phyloP scores from a whole-genome alignment of 2,329 filamentous ascomycete species.

The Teratosphaeria gauchensis region DNA sequence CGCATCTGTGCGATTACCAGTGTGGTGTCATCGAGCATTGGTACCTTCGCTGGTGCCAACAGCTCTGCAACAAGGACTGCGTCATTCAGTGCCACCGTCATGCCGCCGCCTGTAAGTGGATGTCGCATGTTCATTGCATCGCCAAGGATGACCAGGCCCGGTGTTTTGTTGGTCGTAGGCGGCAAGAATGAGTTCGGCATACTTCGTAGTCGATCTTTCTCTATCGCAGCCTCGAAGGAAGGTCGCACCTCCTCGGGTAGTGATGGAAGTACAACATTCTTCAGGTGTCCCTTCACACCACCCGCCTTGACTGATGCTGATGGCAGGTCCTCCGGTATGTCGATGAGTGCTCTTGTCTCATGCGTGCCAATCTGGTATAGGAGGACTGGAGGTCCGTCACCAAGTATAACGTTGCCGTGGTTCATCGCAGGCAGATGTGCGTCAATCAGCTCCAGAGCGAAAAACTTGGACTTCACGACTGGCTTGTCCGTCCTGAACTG shows the following conservation, averaged over 20 bases:
- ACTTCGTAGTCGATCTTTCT: slow-evolving; percentile 64
- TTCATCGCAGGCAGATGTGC: slow-evolving; percentile 63
- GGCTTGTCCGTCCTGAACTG: slow-evolving; percentile 59
- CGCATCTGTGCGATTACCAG: slow-evolving; percentile 60
- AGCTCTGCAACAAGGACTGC: slow-evolving; percentile 67
- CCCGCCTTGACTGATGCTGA: slow-evolving; percentile 64
- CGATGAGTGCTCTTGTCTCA: slow-evolving; percentile 83
- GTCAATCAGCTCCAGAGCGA: slow-evolving; percentile 84
- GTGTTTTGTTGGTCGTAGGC: slow-evolving; percentile 59
- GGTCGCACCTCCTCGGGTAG: slow-evolving; percentile 65
- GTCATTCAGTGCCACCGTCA: slow-evolving; percentile 96
- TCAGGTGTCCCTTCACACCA: slow-evolving; percentile 76
- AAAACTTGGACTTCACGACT: slow-evolving; percentile 76
- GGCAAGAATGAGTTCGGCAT: slow-evolving; percentile 98
- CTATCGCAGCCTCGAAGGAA: slow-evolving; percentile 65
- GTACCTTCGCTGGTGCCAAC: slow-evolving; percentile 59
- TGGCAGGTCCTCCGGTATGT: slow-evolving; percentile 70
- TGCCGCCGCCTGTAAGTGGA: slow-evolving; percentile 89
- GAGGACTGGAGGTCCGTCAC: slow-evolving; percentile 66
- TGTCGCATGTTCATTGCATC: slow-evolving; percentile 99
- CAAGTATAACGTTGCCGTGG: slow-evolving; percentile 82
- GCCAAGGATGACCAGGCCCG: slow-evolving; percentile 72
- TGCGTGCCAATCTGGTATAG: slow-evolving; percentile 95
- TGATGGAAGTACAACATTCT: slow-evolving; percentile 66
- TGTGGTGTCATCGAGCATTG: slow-evolving; percentile 56